Evolutionary conservation across 78 protist genomes (phyloP), one percentile per base, ranked within the genome.

Genomic region (Protostelium mycophagum): DNA sequence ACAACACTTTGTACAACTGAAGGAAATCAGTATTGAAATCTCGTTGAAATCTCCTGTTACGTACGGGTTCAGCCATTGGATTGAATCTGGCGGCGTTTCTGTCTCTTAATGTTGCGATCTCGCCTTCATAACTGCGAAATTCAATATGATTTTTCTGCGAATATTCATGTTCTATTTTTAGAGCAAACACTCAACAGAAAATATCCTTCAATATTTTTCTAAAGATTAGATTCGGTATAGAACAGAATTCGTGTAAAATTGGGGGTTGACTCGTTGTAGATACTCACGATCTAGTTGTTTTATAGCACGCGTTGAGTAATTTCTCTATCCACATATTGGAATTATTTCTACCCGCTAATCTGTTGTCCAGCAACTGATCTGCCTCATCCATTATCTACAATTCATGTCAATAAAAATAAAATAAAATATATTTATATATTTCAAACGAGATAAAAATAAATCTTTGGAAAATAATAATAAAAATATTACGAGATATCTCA

Each of bases 241-340:
- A 31, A 88, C 34, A 16, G 35, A 29, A 1, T 90, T 87, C 9
- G 84, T 84, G 38, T 86, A 91, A 34, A 87, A 91, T 34, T 89
- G 84, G 39, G 94, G 94, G 87, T 91, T 91, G 87, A 89, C 86
- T 25, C 87, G 87, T 51, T 91, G 38, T 88, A 91, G 89, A 36
- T 89, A 31, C 73, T 51, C 73, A 5, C 73, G 73, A 51, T 16
- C 73, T 51, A 51, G 5, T 51, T 16, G 5, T 16, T 51, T 51
- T 51, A 51, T 5, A 51, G 16, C 73, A 51, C 16, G 73, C 73
- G 16, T 16, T 51, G 73, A 51, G 5, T 5, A 51, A 5, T 51
- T 51, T 51, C 16, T 51, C 73, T 5, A 51, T 51, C 73, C 73
- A 51, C n/a, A n/a, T n/a, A n/a, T n/a, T n/a, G n/a, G n/a, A n/a